Evolutionary conservation across 306 rosid species (phyloP).

Genomic region (Gleditsia sinensis): DNA sequence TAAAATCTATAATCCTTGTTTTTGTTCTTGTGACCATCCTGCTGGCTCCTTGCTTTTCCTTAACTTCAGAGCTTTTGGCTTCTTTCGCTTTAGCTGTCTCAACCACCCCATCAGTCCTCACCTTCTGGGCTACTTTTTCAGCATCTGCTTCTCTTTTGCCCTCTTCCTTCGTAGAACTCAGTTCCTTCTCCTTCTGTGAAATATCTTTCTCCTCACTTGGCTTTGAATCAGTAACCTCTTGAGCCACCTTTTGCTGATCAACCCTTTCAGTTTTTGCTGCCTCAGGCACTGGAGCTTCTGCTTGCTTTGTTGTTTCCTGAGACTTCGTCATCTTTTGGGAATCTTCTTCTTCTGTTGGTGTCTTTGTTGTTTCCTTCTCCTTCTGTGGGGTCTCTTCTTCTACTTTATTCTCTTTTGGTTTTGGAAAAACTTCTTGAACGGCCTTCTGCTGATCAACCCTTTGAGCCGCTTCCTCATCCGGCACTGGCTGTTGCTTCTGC

Average conservation of each 20-base stretch:
- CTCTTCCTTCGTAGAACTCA: not conserved
- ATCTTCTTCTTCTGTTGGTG: not conserved
- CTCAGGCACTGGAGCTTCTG: no score
- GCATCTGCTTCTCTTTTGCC: not conserved
- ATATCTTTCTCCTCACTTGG: no score
- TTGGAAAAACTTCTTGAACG: not conserved
- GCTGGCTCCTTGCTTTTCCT: not conserved
- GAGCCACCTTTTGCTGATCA: no score
- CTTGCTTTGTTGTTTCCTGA: not conserved
- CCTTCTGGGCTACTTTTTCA: not conserved
- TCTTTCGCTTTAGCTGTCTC: not conserved
- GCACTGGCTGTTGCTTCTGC: no score
- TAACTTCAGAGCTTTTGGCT: not conserved
- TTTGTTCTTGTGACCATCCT: not conserved
- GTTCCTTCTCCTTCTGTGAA: not conserved
- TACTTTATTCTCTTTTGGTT: not conserved
- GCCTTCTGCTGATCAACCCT: not conserved
- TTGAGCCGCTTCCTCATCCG: no score
- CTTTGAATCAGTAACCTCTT: no score
- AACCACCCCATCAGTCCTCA: not conserved
- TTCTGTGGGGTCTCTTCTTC: not conserved
- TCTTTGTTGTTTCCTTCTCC: not conserved
- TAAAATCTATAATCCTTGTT: not conserved
- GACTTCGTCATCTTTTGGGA: not conserved
- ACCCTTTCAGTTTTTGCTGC: no score